Evolutionary conservation across 257 asterid species (phyloP).

Genomic region (Thymus mandschuricus): DNA sequence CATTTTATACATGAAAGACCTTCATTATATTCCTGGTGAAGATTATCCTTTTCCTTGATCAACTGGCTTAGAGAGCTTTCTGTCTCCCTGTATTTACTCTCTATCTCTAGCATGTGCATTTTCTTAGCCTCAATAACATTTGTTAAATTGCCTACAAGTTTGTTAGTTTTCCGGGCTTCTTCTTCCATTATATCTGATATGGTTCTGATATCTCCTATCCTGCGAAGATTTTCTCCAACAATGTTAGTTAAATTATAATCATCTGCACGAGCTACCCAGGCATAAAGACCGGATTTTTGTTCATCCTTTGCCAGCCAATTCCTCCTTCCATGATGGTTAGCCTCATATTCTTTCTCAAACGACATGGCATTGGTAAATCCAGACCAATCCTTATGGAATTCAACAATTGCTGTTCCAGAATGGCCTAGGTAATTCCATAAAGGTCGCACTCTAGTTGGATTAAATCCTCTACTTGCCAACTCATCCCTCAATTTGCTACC

Average conservation of each 20-base stretch:
- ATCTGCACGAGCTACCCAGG: conserved; percentile 81
- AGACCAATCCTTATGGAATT: conserved; percentile 71
- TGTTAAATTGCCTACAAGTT: conserved; percentile 64
- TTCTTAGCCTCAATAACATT: conserved; percentile 74
- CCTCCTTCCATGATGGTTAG: conserved; percentile 64
- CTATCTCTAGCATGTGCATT: conserved; percentile 62
- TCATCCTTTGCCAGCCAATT: conserved; percentile 54
- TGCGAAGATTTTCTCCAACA: conserved; percentile 71
- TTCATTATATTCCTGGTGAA: conserved; percentile 65
- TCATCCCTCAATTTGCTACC: conserved; percentile 69
- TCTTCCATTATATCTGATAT: conserved; percentile 72
- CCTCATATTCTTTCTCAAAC: conserved; percentile 75
- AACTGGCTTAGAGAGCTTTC: conserved; percentile 50
- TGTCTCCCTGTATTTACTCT: conserved; percentile 62
- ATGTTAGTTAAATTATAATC: conserved; percentile 58
- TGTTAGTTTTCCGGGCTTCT: conserved; percentile 60
- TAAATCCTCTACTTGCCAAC: conserved; percentile 58
- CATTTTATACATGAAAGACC: conserved; percentile 46
- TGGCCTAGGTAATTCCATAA: conserved; percentile 76
- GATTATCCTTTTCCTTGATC: conserved; percentile 62
- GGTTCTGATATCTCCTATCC: conserved; percentile 72
- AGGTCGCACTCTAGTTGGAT: conserved; percentile 76
- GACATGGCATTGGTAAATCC: conserved; percentile 75
- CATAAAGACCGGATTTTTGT: conserved; percentile 50
- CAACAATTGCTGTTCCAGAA: conserved; percentile 75